Evolutionary conservation across 208 protist species (phyloP).

Genomic region (Naegleria gruberi): DNA sequence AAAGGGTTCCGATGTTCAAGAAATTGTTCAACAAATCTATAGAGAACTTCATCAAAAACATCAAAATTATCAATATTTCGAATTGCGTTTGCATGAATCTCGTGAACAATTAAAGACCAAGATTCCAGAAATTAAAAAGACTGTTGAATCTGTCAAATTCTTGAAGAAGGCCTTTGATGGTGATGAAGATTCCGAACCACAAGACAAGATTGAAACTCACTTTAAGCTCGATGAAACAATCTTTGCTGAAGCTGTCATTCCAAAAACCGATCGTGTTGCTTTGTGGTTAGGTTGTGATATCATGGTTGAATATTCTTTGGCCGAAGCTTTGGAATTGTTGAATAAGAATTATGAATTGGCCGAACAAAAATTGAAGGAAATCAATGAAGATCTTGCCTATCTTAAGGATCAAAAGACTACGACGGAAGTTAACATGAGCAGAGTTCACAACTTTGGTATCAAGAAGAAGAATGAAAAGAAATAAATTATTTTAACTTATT

Average conservation of each 20-base stretch:
- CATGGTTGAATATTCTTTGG: constrained; percentile 61
- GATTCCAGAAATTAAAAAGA: constrained; percentile 39
- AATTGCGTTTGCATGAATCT: constrained; percentile 24
- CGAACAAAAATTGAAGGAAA: constrained; percentile 36
- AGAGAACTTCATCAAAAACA: constrained; percentile 15
- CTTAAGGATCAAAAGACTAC: constrained; percentile 64
- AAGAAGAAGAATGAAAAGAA: constrained; percentile 32
- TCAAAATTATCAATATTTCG: constrained; percentile 35
- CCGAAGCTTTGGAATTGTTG: constrained; percentile 51
- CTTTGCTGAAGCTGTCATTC: constrained; percentile 26
- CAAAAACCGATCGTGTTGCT: constrained; percentile 9
- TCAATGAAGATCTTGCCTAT: constrained; percentile 49
- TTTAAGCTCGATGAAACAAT: constrained; percentile 33
- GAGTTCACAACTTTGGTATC: constrained; percentile 45
- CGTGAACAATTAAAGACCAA: constrained; percentile 28
- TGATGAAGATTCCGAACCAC: constrained; percentile 15
- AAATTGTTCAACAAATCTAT: not conserved
- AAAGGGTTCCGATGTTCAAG: not conserved
- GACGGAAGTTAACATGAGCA: constrained; percentile 48
- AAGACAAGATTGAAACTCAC: constrained; percentile 15
- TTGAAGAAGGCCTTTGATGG: constrained; percentile 15
- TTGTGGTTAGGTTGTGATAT: constrained; percentile 57
- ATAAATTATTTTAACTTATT: too few species aligned
- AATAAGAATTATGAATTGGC: constrained; percentile 43
- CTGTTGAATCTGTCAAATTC: constrained; percentile 29